These are phyloP conservation scores for Parachaetomium inaequale DNA, from an alignment of 495 filamentous ascomycete species.

Conservation along the genomic window DNA sequence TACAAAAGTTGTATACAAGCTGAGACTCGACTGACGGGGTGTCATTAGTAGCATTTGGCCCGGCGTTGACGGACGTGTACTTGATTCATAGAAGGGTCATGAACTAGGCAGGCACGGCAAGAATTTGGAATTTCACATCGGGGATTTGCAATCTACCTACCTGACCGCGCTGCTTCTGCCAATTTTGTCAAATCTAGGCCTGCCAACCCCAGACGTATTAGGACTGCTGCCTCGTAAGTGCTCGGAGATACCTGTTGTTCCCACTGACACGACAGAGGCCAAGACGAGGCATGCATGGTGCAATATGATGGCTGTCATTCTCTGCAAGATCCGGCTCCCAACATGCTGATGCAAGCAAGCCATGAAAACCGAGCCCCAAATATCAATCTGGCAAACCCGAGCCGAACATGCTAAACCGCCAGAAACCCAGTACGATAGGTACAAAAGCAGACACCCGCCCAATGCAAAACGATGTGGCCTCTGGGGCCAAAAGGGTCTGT, in stretches of 20 bases:
- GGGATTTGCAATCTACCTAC: background rate
- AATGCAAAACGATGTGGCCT: slow-evolving; percentile 16
- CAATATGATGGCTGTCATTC: background rate
- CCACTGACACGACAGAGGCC: background rate
- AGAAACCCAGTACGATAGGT: background rate
- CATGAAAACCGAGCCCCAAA: background rate
- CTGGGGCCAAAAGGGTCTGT: background rate
- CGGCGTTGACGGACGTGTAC: slow-evolving; percentile 31
- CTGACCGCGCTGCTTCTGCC: background rate
- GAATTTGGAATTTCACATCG: slow-evolving; percentile 11
- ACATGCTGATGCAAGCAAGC: background rate
- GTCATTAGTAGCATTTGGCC: slow-evolving; percentile 31
- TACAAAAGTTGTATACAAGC: slow-evolving; percentile 24
- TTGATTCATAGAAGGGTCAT: slow-evolving; percentile 21
- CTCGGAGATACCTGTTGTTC: background rate
- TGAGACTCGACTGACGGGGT: slow-evolving; percentile 10
- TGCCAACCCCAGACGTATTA: background rate
- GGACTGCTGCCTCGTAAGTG: background rate
- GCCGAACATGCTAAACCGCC: background rate
- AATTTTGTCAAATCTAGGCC: background rate
- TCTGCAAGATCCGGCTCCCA: background rate
- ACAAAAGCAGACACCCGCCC: slow-evolving; percentile 9
- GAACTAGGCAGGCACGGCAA: slow-evolving; percentile 9
- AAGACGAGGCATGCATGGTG: background rate
- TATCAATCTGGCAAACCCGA: slow-evolving; percentile 5